Evolutionary conservation across 2,329 filamentous ascomycete species (phyloP).

Genomic region (Fonsecaea pedrosoi): DNA sequence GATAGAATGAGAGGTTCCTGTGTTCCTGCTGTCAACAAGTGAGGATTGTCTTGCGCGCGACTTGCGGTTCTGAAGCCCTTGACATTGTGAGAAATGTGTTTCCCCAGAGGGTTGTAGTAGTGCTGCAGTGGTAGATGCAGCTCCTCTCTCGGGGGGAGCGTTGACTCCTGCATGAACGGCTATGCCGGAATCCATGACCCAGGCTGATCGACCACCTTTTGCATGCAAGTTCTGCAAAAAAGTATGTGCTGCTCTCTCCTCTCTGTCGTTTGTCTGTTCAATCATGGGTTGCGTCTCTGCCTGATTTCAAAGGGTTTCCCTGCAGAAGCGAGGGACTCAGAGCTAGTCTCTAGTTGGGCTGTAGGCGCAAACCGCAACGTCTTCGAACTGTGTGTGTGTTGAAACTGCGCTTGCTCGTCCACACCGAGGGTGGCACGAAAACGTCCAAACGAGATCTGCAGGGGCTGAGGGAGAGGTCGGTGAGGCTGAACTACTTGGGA

Average conservation of each 20-base stretch:
- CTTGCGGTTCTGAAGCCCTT: neutral
- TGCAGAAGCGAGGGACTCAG: no score
- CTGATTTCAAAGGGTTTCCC: no score
- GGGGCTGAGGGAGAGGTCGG: neutral
- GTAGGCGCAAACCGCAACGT: neutral
- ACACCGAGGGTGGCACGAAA: neutral
- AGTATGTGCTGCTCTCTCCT: neutral
- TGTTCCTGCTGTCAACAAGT: neutral
- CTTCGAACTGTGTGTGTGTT: neutral
- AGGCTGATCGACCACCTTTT: neutral
- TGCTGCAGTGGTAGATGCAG: no score
- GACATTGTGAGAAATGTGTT: neutral
- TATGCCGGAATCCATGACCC: no score
- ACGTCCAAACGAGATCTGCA: neutral
- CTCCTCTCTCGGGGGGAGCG: no score
- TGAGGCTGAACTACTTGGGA: neutral
- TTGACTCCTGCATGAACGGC: no score
- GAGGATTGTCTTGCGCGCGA: neutral
- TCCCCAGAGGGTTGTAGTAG: neutral
- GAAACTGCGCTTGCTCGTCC: neutral
- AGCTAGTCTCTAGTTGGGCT: no score
- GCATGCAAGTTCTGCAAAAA: constrained; percentile 11
- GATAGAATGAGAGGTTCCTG: neutral
- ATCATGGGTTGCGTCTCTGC: no score
- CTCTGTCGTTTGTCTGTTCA: neutral